Evolutionary conservation across 768 basidiomycete genomes (phyloP), one percentile per base, ranked within the genome.

Genomic region (Trametes cinnabarina): DNA sequence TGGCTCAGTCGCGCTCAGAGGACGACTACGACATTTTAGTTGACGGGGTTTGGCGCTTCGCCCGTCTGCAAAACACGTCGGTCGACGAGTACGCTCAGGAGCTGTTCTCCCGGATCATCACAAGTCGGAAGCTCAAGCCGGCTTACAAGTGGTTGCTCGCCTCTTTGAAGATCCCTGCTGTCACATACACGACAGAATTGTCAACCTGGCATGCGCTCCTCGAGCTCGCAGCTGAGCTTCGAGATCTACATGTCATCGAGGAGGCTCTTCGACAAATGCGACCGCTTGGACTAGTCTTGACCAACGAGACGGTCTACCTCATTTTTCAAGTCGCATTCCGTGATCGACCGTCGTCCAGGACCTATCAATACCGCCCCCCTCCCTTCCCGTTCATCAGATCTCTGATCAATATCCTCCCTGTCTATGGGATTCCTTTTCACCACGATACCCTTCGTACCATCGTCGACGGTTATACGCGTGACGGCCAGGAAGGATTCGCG

Each of bases 131-230:
- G 2, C 7, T 26, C 5, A 34, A 19, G 1, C 17, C 78, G 12
- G 76, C 81, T 37, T 65, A 76, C 25, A 69, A 75, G 22, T 85
- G 86, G 80, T 70, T 90, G 3, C 65, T 63, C 14, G 30, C 22
- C 5, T 53, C 42, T 15, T 19, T 22, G 30, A 22, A 53, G 15
- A 32, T 46, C 19, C 4, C 11, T 7, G 51, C 22, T 19, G 30
- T 44, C 30, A 11, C 20, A 7, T 46, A 44, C 42, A 34, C 43
- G 1, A 22, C 32, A 17, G 34, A 53, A 3, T 30, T 44, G 6
- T 12, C 42, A 2, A 14, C 39, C 11, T 55, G 54, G 54, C 34
- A 32, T 22, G 25, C 20, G n/a, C 37, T 55, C 26, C 46, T 55
- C 5, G 25, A 47, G n/a, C 14, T 35, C 3, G 46, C 26, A 25